A percentile compares a stretch with the other conserved stretches of the same genome.
Conservation (phyloP, 192 early-diverging fungal species). For the Coemansia sp. region DNA sequence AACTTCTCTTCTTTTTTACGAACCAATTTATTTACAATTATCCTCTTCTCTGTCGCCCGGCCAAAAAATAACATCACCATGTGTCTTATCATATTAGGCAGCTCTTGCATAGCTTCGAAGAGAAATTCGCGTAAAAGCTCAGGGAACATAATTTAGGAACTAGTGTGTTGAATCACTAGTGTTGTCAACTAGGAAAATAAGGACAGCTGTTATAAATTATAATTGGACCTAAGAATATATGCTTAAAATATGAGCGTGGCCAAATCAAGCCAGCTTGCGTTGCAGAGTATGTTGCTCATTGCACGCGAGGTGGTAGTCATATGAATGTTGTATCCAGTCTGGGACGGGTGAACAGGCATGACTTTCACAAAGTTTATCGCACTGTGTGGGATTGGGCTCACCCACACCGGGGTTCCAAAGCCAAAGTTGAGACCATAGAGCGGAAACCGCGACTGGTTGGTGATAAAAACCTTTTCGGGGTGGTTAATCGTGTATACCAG, state of each 20-base stretch:
- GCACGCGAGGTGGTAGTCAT: not conserved
- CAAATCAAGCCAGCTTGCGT: slow-evolving; percentile 3
- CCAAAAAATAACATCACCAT: too few species aligned
- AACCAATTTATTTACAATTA: too few species aligned
- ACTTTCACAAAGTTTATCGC: not conserved
- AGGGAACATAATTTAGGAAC: too few species aligned
- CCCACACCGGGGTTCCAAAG: slow-evolving; percentile 16
- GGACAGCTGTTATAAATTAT: too few species aligned
- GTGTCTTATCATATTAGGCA: too few species aligned
- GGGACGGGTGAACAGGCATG: slow-evolving; percentile 3
- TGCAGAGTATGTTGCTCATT: slow-evolving; percentile 6
- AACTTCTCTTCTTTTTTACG: too few species aligned
- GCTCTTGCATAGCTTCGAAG: too few species aligned
- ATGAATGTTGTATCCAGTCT: slow-evolving; percentile 18
- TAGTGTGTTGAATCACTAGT: too few species aligned
- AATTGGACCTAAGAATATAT: too few species aligned
- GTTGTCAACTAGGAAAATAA: too few species aligned
- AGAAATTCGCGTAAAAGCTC: too few species aligned
- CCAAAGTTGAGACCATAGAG: slow-evolving; percentile 35
- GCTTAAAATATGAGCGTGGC: not conserved
- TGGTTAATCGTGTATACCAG: slow-evolving; percentile 15
- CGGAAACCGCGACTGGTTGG: slow-evolving; percentile 28
- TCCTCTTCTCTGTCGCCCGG: too few species aligned
- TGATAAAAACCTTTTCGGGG: slow-evolving; percentile 9
- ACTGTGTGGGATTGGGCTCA: slow-evolving; percentile 15